Evolutionary conservation across 116 monocot species (phyloP), one percentile per base, ranked within the genome.

Genomic region (Posidonia oceanica): DNA sequence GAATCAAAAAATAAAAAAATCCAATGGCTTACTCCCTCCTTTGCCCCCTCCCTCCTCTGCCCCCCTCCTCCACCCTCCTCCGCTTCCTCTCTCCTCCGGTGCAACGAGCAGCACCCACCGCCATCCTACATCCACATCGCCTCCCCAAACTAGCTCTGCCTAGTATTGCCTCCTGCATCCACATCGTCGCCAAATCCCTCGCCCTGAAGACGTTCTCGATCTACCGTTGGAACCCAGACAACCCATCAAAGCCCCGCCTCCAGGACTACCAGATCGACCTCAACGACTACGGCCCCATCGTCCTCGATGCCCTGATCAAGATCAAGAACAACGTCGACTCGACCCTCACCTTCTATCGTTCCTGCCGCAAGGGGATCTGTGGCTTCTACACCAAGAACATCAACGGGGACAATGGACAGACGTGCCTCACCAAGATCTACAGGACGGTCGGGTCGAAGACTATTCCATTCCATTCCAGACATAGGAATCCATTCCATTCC

Each of bases 291-390:
- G 91, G 91, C 22, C 91, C 94, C 36, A 95, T 95, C 91, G 88
- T 95, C 51, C 88, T 95, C 41, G 94, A 95, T 80, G 88, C 88
- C 37, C 77, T 95, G 12, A 86, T 95, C 82, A 91, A 95, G 86
- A 95, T 95, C 76, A 95, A 95, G 77, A 95, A 91, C 79, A 91
- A 86, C 86, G 70, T 79, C 70, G 88, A 91, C 64, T 81, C 91
- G 16, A 64, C 80, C 53, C 74, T 90, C 48, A 94, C 94, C 60
- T 94, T 94, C 78, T 85, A 87, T 44, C 79, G 90, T 40, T 90
- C 91, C 23, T 94, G 94, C 85, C 85, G 94, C 57, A 91, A 94
- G 80, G 91, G 94, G 3, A 94, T 94, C 75, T 94, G 91, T 62
- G 94, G 91, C 13, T 87, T 86, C 56, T 94, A 91, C 79, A 91